phyloP scores from a whole-genome alignment of 176 grass and related monocot genomes.

The Sorghum bicolor region Sorghum_bicolor_NCBIv3 NC_012873.2:58493001-58493500 shows the following conservation, averaged over 20 bases:
- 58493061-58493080: no score
- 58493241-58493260: background rate
- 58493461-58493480: conserved; percentile 36
- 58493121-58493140: no score
- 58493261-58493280: background rate
- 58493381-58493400: background rate
- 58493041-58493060: no score
- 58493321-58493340: conserved; percentile 4
- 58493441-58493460: conserved; percentile 45
- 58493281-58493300: background rate
- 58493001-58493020: no score
- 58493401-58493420: conserved; percentile 45
- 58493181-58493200: no score
- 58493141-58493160: no score
- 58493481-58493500: conserved; percentile 30
- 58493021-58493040: no score
- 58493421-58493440: conserved; percentile 45
- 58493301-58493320: background rate
- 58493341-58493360: conserved; percentile 8
- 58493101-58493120: no score
- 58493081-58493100: no score
- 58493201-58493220: no score
- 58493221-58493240: background rate
- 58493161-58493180: no score
- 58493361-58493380: conserved; percentile 7